Percentiles rank a stretch among this genome's conserved stretches.
phyloP scores from a whole-genome alignment of 345 rosid genomes.

The Passiflora organensis region DNA sequence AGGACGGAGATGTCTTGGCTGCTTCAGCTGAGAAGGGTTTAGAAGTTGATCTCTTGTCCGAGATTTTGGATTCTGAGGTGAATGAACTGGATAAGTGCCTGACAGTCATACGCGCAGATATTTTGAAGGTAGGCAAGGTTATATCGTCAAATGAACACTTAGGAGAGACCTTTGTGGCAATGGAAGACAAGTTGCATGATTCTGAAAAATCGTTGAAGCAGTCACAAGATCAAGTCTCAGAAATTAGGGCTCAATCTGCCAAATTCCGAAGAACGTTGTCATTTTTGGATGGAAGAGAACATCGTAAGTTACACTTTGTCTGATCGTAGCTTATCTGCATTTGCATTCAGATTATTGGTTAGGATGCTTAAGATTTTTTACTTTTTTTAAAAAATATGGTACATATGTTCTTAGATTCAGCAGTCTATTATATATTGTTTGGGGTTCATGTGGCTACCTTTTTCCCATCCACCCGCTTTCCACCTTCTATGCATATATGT shows the following conservation, averaged over 20 bases:
- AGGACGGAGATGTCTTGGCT: slow-evolving; percentile 17
- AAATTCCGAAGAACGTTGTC: slow-evolving; percentile 48
- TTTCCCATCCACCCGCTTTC: too few species aligned
- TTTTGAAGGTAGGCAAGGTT: slow-evolving; percentile 27
- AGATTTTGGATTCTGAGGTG: slow-evolving; percentile 59
- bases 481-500: too few species aligned
- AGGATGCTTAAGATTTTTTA: too few species aligned
- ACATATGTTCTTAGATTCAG: too few species aligned
- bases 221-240: slow-evolving; percentile 51
- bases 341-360: not conserved
- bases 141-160: slow-evolving; percentile 43
- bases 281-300: slow-evolving; percentile 35
- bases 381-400: too few species aligned
- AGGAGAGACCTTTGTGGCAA: slow-evolving; percentile 38
- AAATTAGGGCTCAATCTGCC: slow-evolving; percentile 59
- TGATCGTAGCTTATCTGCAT: not conserved
- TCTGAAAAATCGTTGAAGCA: slow-evolving; percentile 50
- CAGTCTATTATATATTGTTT: too few species aligned
- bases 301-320: slow-evolving; percentile 36
- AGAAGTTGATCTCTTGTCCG: slow-evolving; percentile 66
- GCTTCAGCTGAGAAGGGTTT: slow-evolving; percentile 49
- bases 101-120: slow-evolving; percentile 30
- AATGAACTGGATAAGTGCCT: slow-evolving; percentile 50
- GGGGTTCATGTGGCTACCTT: too few species aligned
- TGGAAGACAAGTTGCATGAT: slow-evolving; percentile 61